phyloP scores from a whole-genome alignment of 2,329 filamentous ascomycete genomes.

The Fusarium agapanthi region DNA sequence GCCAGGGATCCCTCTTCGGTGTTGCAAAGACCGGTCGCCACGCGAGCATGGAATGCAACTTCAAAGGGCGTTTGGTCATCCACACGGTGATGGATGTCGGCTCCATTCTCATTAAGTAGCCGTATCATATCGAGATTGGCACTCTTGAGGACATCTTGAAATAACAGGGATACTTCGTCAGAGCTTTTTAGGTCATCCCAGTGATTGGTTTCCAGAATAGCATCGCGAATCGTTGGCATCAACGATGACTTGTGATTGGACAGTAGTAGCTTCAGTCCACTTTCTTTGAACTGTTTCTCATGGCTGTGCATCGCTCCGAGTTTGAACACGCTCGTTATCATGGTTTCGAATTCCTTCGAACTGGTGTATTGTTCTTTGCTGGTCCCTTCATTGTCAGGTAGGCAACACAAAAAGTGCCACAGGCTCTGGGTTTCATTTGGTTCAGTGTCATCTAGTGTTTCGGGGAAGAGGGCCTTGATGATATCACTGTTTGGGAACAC shows the following conservation, averaged over 20 bases:
- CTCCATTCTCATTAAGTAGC: not conserved
- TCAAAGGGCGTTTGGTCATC: not conserved
- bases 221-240: not conserved
- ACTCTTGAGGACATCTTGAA: not conserved
- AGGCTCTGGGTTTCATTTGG: not conserved
- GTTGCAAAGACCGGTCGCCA: accelerated
- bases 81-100: not conserved
- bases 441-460: too few relatives aligned
- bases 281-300: not conserved
- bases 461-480: not conserved
- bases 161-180: not conserved
- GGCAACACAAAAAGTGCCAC: conserved; percentile 2
- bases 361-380: too few relatives aligned
- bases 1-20: not conserved
- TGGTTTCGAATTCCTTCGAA: not conserved
- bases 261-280: not conserved
- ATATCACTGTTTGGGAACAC: too few relatives aligned
- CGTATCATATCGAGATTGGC: not conserved
- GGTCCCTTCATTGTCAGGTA: too few relatives aligned
- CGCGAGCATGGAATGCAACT: not conserved
- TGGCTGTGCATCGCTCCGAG: not conserved
- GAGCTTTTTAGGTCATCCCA: not conserved
- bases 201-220: not conserved
- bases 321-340: not conserved
- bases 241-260: accelerated